Base-by-base conservation (phyloP, 768 basidiomycete genomes). In the Psilocybe cyanescens region DNA sequence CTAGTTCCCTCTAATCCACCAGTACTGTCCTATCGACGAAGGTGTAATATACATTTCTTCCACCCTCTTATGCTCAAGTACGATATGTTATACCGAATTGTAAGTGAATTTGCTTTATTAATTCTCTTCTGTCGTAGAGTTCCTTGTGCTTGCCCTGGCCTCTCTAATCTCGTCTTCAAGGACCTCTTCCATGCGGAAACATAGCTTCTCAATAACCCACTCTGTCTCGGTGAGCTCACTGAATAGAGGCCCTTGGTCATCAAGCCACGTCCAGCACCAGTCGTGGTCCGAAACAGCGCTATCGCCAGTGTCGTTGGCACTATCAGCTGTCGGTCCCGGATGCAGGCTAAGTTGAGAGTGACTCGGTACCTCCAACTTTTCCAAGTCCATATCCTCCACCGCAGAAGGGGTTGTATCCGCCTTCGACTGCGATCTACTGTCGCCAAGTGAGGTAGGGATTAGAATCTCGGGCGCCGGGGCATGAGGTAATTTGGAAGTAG, bases 181-280 rank as follows among this genome's bases (percentile, higher is more conserved):
- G 3, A 76, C 74, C 58, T 72, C 67, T 59, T 78, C 77, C 17
- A 79, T 49, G 44, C 75, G 61, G 48, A 67, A 55, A 52, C 75
- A 77, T 12, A 80, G 57, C 62, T 72, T 75, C 29, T 69, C 67
- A 19, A 81, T 59, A 3, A 81, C 54, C 79, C 79, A 79, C 58
- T 77, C 70, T 17, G 74, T 73, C 62, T 79, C 79, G 8, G 71
- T 72, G 4, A 69, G 64, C 6, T 61, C 54, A 47, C 76, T 78
- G 55, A 79, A 75, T 31, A 81, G 65, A 19, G 79, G 79, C 7
- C 79, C 78, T 0, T 77, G 70, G 56, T 79, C 78, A 0, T 71
- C 71, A 31, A 79, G 62, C 79, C 78, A 80, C 2, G 74, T 74
- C 75, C 74, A 77, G 4, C 52, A 63, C 73, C 67, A 70, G 11